These are phyloP conservation scores for Epichloe gansuensis DNA, from an alignment of 2,329 filamentous ascomycete genomes.

Conservation along the genomic window DNA sequence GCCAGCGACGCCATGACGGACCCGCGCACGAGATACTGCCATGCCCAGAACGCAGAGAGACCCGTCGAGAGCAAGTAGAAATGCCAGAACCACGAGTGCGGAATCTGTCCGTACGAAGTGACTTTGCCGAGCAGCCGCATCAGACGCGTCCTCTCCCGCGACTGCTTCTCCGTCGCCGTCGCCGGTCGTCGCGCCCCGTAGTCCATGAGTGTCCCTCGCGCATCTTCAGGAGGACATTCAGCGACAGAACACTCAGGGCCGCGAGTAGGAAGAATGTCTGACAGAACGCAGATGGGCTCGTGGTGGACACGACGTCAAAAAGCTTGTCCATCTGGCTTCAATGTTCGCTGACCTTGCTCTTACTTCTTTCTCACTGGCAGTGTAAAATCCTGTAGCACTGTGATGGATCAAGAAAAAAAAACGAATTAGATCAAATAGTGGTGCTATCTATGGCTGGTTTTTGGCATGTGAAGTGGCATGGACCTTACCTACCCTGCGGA, in stretches of 20 bases:
- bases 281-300: not conserved
- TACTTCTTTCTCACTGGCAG: too few species aligned
- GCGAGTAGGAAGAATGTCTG: constrained; percentile 36
- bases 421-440: too few species aligned
- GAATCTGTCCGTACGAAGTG: constrained; percentile 43
- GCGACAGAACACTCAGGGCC: constrained; percentile 25
- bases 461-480: too few species aligned
- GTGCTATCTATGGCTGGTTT: too few species aligned
- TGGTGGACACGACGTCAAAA: not conserved
- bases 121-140: constrained; percentile 11
- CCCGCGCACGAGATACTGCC: constrained; percentile 47
- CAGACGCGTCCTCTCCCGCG: not conserved
- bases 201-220: constrained; percentile 32
- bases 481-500: too few species aligned
- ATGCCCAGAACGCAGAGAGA: constrained; percentile 63
- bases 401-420: too few species aligned
- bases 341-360: not conserved
- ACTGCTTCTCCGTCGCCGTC: not conserved
- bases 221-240: constrained; percentile 33
- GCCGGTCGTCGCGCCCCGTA: constrained; percentile 35
- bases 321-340: not conserved
- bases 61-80: constrained; percentile 68
- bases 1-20: constrained; percentile 36
- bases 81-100: constrained; percentile 80
- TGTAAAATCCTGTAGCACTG: too few species aligned